These are phyloP conservation scores for Leccinum rimulosum DNA, from an alignment of 768 basidiomycete species.

Conservation along the genomic window DNA sequence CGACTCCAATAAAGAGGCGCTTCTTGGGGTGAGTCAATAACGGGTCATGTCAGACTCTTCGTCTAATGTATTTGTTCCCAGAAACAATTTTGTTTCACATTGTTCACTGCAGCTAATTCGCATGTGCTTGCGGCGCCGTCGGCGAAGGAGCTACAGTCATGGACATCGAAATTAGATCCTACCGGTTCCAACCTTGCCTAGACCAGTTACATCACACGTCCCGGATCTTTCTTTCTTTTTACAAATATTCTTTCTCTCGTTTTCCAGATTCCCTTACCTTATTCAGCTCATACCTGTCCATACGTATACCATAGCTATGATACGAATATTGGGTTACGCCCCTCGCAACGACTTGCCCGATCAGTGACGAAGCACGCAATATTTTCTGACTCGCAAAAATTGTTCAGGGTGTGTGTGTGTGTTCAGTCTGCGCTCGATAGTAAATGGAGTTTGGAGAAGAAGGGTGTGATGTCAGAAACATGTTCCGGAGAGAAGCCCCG, in stretches of 20 bases:
- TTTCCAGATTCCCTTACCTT: conserved; percentile 14
- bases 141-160: conserved; percentile 78
- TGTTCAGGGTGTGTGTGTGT: not conserved
- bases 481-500: conserved; percentile 7
- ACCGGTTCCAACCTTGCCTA: conserved; percentile 58
- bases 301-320: conserved; percentile 29
- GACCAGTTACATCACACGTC: conserved; percentile 1
- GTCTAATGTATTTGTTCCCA: conserved; percentile 30
- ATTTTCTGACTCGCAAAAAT: not conserved
- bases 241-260: not conserved
- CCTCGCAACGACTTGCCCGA: conserved; percentile 1
- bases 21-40: conserved; percentile 67
- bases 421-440: not conserved
- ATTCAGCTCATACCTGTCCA: conserved; percentile 20
- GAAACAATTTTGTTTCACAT: conserved; percentile 85
- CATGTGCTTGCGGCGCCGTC: conserved; percentile 83
- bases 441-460: conserved; percentile 15
- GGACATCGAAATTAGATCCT: conserved; percentile 84
- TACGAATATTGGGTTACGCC: conserved; percentile 9
- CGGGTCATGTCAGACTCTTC: not conserved
- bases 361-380: conserved; percentile 1
- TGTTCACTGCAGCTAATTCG: conserved; percentile 91
- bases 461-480: not conserved
- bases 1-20: conserved; percentile 82
- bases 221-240: not conserved